Evolutionary conservation across 164 flowering plant species (phyloP).

Genomic region (Warburgia ugandensis): DNA sequence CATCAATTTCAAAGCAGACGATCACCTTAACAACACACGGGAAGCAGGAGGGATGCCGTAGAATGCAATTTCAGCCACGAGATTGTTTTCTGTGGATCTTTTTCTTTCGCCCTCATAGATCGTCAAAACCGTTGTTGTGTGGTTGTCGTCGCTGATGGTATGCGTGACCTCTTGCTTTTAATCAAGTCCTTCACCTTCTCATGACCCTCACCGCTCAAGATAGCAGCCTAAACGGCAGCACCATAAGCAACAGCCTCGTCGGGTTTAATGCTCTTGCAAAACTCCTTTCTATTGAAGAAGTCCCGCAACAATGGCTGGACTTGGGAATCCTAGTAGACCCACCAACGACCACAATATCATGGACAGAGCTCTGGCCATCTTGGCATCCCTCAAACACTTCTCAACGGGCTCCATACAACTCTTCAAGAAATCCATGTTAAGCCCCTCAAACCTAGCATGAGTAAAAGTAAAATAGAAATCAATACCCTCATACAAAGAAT

Average conservation of each 20-base stretch:
- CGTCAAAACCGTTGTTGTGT: slow-evolving; percentile 60
- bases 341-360: slow-evolving; percentile 65
- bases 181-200: slow-evolving; percentile 67
- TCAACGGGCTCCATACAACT: slow-evolving; percentile 74
- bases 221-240: slow-evolving; percentile 80
- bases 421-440: slow-evolving; percentile 63
- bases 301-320: slow-evolving; percentile 64
- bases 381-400: slow-evolving; percentile 71
- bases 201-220: slow-evolving; percentile 62
- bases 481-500: slow-evolving; percentile 55
- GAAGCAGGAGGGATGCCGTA: slow-evolving; percentile 67
- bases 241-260: slow-evolving; percentile 84
- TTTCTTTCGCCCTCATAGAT: slow-evolving; percentile 66
- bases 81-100: slow-evolving; percentile 58
- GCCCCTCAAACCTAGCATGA: slow-evolving; percentile 57
- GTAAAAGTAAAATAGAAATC: slow-evolving; percentile 66
- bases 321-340: slow-evolving; percentile 71
- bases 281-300: slow-evolving; percentile 70
- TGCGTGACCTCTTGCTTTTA: slow-evolving; percentile 56
- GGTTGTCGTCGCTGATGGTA: slow-evolving; percentile 64
- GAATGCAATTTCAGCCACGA: slow-evolving; percentile 53
- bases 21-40: slow-evolving; percentile 52
- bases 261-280: slow-evolving; percentile 70
- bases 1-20: slow-evolving; percentile 55
- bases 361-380: slow-evolving; percentile 58